Base-by-base conservation (phyloP, 768 basidiomycete genomes). In the Termitomyces sp. region DNA sequence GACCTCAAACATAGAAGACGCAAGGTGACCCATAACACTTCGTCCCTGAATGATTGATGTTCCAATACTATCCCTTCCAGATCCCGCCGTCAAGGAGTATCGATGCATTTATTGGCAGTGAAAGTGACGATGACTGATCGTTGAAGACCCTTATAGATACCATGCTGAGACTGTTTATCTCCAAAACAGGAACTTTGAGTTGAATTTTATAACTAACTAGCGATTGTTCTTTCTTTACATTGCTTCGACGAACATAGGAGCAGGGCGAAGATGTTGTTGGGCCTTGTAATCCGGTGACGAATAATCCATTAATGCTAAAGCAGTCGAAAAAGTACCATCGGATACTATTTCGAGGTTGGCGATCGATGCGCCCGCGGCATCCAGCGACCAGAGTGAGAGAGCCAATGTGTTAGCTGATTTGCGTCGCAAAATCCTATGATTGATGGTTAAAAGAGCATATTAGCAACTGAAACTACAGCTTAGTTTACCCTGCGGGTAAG, bases 71-170 rank as follows among this genome's bases (percentile, higher is more conserved):
- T 53, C 18, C 18, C 14, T n/a, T 26, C n/a, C 47, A 66, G 63
- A 46, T 56, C 26, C 57, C 58, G 38, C 63, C 59, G 16, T 75
- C 80, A 20, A 75, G 76, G 58, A 88, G 83, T 59, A 89, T 92
- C 53, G 82, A 81, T 76, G 87, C 85, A 5, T 91, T 91, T 69
- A 73, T 92, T 60, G 78, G 73, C 41, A 86, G 88, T 64, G 87
- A 91, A 66, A 89, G 88, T 64, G 87, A 87, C 40, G 80, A 82
- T 20, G 83, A 85, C n/a, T 81, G 66, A 74, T 55, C 28, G 36
- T 38, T 33, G 35, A 10, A 14, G 32, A 38, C 23, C 36, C 32
- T 20, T 35, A 23, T 14, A 36, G 18, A 12, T 18, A 8, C 28
- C 41, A 7, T n/a, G 38, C 23, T 52, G 26, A 26, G 14, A 36